These are phyloP conservation scores for Cryptococcus deneoformans DNA, from an alignment of 1,284 basidiomycete genomes.

Conservation along the genomic window DNA sequence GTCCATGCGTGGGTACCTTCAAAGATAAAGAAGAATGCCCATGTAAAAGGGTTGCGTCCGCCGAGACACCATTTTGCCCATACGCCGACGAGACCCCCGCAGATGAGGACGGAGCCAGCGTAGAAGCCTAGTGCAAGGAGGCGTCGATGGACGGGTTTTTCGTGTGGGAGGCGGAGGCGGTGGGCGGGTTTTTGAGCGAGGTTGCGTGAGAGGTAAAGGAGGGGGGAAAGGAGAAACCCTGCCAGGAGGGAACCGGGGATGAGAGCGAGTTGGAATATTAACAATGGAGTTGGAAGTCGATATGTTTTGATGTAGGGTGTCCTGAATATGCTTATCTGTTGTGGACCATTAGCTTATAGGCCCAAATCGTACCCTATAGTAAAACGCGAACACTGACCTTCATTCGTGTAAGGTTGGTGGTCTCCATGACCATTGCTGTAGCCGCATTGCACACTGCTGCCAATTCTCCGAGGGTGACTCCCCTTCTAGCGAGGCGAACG, in stretches of 20 bases:
- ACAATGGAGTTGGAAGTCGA: constrained; percentile 85
- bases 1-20: constrained; percentile 77
- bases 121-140: constrained; percentile 86
- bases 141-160: constrained; percentile 79
- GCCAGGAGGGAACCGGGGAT: constrained; percentile 88
- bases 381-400: constrained; percentile 56
- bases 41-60: constrained; percentile 84
- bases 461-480: constrained; percentile 93
- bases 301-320: constrained; percentile 91
- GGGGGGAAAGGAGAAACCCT: constrained; percentile 90
- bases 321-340: constrained; percentile 70
- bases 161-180: constrained; percentile 80
- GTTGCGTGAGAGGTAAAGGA: constrained; percentile 88
- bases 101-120: constrained; percentile 68
- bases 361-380: not conserved
- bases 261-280: constrained; percentile 89
- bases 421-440: constrained; percentile 81
- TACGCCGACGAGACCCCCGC: constrained; percentile 80
- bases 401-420: constrained; percentile 74
- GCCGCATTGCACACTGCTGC: constrained; percentile 83
- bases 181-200: constrained; percentile 89
- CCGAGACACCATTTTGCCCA: constrained; percentile 91
- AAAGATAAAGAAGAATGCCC: constrained; percentile 71
- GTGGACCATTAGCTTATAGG: not conserved
- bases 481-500: constrained; percentile 85